These are phyloP conservation scores for Xylariaceae sp. DNA, from an alignment of 2,329 filamentous ascomycete species.

Conservation along the genomic window DNA sequence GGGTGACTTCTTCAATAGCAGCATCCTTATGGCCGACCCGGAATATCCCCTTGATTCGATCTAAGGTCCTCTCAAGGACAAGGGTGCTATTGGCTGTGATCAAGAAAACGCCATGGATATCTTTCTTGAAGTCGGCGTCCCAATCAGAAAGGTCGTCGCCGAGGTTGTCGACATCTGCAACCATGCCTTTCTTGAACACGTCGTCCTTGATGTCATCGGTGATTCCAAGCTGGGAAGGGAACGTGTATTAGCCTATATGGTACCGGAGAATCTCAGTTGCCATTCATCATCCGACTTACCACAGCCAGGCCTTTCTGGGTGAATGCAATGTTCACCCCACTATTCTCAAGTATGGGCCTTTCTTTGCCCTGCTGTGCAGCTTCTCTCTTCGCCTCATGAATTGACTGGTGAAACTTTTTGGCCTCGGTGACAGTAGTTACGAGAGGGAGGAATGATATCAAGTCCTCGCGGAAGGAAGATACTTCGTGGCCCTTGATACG, in stretches of 20 bases:
- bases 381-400: slow-evolving; percentile 18
- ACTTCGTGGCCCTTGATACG: slow-evolving; percentile 15
- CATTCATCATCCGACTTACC: slow-evolving; percentile 20
- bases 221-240: slow-evolving; percentile 34
- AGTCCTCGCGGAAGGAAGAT: slow-evolving; percentile 13
- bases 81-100: slow-evolving; percentile 40
- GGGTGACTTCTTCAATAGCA: slow-evolving; percentile 40
- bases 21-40: slow-evolving; percentile 19
- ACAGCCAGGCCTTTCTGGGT: slow-evolving; percentile 33
- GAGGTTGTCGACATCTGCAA: slow-evolving; percentile 38
- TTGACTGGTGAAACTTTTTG: slow-evolving; percentile 22
- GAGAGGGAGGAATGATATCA: slow-evolving; percentile 22
- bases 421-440: slow-evolving; percentile 22
- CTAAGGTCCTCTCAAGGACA: slow-evolving; percentile 37
- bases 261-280: not conserved
- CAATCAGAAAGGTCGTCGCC: slow-evolving; percentile 39
- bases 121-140: slow-evolving; percentile 41
- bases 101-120: slow-evolving; percentile 45
- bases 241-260: not conserved
- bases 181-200: slow-evolving; percentile 45
- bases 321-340: slow-evolving; percentile 35
- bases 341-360: slow-evolving; percentile 20
- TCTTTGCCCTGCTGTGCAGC: slow-evolving; percentile 14
- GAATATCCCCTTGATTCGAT: slow-evolving; percentile 41
- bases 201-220: slow-evolving; percentile 40